Base-by-base conservation (phyloP, 495 filamentous ascomycete species). In the Penicillium diatomitis region DNA sequence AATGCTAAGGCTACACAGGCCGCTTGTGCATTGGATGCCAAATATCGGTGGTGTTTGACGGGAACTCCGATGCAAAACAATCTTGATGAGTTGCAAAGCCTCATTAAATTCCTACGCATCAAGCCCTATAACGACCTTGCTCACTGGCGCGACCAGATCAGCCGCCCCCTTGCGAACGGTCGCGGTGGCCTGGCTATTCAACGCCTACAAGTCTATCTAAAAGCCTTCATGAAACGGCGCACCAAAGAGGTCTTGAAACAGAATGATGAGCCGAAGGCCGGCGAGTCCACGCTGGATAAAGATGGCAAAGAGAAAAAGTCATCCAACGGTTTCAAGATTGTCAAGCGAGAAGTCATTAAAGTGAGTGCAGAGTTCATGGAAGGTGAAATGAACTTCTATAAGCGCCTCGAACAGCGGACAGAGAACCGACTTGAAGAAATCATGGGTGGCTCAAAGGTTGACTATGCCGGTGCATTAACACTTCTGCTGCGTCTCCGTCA, bases 11-110 rank as follows among this genome's bases (percentile, higher is more conserved):
- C 84, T 7, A 92, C 92, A 0, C 84, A 95, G 57, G 88, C 91
- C 11, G 85, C 81, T 44, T 98, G 80, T 63, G 84, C 85, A 3
- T 69, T 98, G 28, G 73, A 82, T 42, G 77, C 87, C 20, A 83
- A 89, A 56, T 95, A 94, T 63, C 76, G 92, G 47, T 98, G 92
- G 92, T 96, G 92, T 60, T 72, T 98, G 46, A 94, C 88, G 3
- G 92, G 92, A 50, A 98, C 92, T 5, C 92, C 92, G 0, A 84
- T 98, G 80, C 92, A 98, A 58, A 98, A 98, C 61, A 96, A 95
- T 51, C 77, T 98, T n/a, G 92, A 96, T 50, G 92, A 98, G 67
- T 68, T 98, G 39, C 91, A 97, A 52, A 92, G 87, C 56, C 64
- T 98, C 47, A 88, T 98, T 56, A 85, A 84, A 39, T 98, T 98